These are phyloP conservation scores for Kazachstania bromeliacearum DNA, from an alignment of 805 yeast species.

Conservation along the genomic window DNA sequence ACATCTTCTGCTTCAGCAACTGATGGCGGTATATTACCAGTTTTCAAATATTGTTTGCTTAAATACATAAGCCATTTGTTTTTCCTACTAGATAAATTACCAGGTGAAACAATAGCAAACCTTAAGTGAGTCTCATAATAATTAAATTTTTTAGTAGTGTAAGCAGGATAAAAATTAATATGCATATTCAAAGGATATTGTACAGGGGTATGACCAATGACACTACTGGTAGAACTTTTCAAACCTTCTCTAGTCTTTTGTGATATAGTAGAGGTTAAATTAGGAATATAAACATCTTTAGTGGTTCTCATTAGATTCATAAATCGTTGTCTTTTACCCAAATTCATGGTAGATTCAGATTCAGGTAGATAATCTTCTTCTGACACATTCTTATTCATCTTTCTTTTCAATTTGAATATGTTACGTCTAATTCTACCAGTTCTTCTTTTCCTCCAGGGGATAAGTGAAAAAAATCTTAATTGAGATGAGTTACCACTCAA, in stretches of 20 bases:
- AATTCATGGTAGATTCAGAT: not conserved
- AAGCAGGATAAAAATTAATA: conserved; percentile 53
- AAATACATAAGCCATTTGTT: conserved; percentile 59
- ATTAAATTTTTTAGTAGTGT: conserved; percentile 30
- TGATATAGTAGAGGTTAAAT: conserved; percentile 38
- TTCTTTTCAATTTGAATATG: not conserved
- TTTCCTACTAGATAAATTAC: conserved; percentile 52
- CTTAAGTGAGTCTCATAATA: conserved; percentile 50
- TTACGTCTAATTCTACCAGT: not conserved
- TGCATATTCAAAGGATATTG: conserved; percentile 44
- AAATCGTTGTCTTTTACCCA: conserved; percentile 36
- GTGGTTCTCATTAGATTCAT: conserved; percentile 45
- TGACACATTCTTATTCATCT: not conserved
- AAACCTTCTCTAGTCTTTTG: conserved; percentile 32
- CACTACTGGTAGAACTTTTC: not conserved
- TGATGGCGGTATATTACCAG: conserved; percentile 3
- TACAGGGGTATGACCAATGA: conserved; percentile 13
- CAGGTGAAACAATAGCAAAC: conserved; percentile 66
- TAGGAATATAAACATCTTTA: conserved; percentile 49
- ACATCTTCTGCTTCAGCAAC: not conserved
- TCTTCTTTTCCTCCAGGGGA: not conserved
- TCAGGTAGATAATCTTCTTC: too few species aligned
- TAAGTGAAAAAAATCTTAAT: not conserved
- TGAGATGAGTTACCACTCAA: not conserved
- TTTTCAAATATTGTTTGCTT: conserved; percentile 43